Evolutionary conservation across 345 rosid species (phyloP), one percentile per base, ranked within the genome.

Genomic region (Pugionium dolabratum): DNA sequence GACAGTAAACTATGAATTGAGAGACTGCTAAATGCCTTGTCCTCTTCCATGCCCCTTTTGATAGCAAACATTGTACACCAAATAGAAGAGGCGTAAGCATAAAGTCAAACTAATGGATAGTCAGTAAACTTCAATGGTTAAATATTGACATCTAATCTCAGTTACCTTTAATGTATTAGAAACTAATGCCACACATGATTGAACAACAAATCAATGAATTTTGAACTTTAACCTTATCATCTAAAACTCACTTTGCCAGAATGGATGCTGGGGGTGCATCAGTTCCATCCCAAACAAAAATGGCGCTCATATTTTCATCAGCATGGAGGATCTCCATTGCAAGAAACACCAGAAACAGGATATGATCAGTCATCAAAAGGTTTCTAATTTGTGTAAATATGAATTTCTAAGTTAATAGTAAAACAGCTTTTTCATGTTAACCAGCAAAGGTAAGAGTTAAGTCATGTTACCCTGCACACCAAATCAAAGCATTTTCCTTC

Each of bases 221-320:
- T 30, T 0, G 41, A 30, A 1, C 26, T 11, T 29, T 7, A 37
- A 2, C 5, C 39, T 64, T 7, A 49, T 8, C 30, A 25, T 30
- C 32, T 25, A 54, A 6, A 60, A 80, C 89, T 81, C 77, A 88
- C 96, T 63, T 84, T 41, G 76, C 10, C 4, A 60, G 34, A 59
- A 88, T 80, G 42, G 58, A 67, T 50, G 59, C 54, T 39, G 84
- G 83, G 18, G 88, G 84, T 69, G 83, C 70, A 79, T 90, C 97
- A 64, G 92, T 87, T 59, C 97, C 97, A 78, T 90, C 97, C 97
- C 97, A 90, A 54, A 87, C 69, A 73, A 84, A 79, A 72, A 74
- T 69, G 29, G 79, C 50, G 79, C 75, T 75, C 65, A 55, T 69
- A 42, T 78, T 59, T 39, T 84, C 59, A 40, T 72, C 46, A 59